Base-by-base conservation (phyloP, 208 protist species). In the Leishmania aethiopica region DNA sequence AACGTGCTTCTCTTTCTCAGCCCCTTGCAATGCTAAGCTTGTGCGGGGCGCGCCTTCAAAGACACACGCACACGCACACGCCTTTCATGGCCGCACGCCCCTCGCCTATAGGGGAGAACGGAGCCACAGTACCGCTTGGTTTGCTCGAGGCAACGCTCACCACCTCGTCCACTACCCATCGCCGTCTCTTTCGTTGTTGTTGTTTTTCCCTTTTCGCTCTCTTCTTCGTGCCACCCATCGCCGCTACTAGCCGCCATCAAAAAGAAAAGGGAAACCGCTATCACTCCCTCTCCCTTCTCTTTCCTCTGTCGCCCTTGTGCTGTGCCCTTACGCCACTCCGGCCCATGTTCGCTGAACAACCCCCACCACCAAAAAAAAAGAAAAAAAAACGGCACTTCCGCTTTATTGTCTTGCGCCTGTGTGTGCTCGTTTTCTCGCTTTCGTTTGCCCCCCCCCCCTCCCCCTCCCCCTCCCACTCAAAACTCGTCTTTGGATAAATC, bases 21-120 rank as follows among this genome's bases (percentile, higher is more conserved):
- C 42, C 28, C 42, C 15, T 64, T 32, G 15, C 74, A 13, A 2
- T 4, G 72, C 28, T 32, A 55, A n/a, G 3, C 42, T 67, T 37
- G 1, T 4, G 35, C 13, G 22, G 6, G 19, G 74, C 19, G 37
- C 66, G 25, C 55, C 51, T 62, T 51, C 32, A 67, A 28, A 15
- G 22, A 70, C 57, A 66, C 70, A 75, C 70, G 11, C 70, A 75
- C 70, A 75, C 22, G 5, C 42, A 75, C 64, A 70, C 37, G 17
- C 35, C 40, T 47, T 47, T 47, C 3, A 72, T 72, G 66, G 22
- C 40, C 10, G 66, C 66, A 42, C 28, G 1, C 66, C 25, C 7
- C 40, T 72, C 19, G 42, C 6, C 13, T 47, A 32, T 42, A 47
- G 22, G 19, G 40, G 66, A n/a, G 4, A 42, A n/a, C 1, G 19